Base-by-base conservation (phyloP, 1,284 basidiomycete genomes). In the Ustilago curta region DNA sequence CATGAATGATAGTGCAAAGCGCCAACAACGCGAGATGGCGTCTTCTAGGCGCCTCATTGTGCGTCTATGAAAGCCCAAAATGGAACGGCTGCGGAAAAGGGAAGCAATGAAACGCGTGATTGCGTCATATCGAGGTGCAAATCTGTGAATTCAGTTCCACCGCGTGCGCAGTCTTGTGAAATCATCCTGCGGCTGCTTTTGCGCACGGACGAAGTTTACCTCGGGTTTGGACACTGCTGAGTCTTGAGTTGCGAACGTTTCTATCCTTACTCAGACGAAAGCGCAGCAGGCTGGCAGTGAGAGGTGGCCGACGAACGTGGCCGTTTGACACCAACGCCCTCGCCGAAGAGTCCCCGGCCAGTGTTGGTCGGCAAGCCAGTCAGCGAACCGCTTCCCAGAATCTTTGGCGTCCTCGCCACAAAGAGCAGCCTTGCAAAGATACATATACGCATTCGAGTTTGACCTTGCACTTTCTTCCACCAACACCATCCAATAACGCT, bases 81-180 rank as follows among this genome's bases (percentile, higher is more conserved):
- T 27, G 27, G 16, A 4, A n/a, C n/a, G n/a, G n/a, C n/a, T n/a
- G n/a, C n/a, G n/a, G n/a, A 37, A 37, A 32, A 16, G 12, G 14
- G 7, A 7, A 35, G 32, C 32, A 35, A 6, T 42, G 27, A 49
- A 47, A 67, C 59, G 64, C 70, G 53, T 53, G 23, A 68, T 68
- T 68, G 64, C 70, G 60, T 72, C 70, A 72, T 72, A 65, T 65
- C 62, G 55, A 45, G 11, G 48, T 18, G 39, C 27, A 14, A 52
- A 64, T 63, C 67, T 63, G 40, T 29, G 14, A 35, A 35, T 3
- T 25, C n/a, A n/a, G n/a, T 12, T 19, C 19, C 19, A 18, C 29
- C 27, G 32, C 53, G 39, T 31, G 29, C 21, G 21, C 40, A 23
- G 44, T 42, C 35, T 54, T 57, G 64, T 67, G 50, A 58, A 48